Evolutionary conservation across 768 basidiomycete genomes (phyloP), one percentile per base, ranked within the genome.

Genomic region (Lactifluus pinguis): DNA sequence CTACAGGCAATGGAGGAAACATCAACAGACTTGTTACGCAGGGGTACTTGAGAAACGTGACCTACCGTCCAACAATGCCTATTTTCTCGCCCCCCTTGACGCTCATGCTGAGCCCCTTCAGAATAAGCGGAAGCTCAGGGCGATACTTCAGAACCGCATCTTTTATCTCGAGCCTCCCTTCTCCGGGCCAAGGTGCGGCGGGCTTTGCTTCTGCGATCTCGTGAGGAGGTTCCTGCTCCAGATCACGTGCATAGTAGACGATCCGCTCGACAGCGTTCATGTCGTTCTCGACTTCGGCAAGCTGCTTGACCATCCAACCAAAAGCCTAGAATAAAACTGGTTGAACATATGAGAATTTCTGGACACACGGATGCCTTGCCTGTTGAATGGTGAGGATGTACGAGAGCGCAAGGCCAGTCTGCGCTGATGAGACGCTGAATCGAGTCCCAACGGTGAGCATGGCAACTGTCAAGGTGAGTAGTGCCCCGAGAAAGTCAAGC

Each of bases 261-360:
- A 98, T 77, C 29, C 94, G 86, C 70, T 91, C 89, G 8, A 90
- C 87, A n/a, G 84, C 83, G 70, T 92, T 92, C 89, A 95, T 93
- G 72, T 94, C 82, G 71, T 97, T 95, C 72, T 95, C 92, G 11
- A 94, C 86, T 70, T 95, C 92, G 3, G 88, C 85, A 42, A 78
- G 79, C 72, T 90, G 88, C 9, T 87, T 83, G 45, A 88, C 81
- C 71, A 89, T 79, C 84, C 83, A 90, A 21, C 83, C 83, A 65
- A 91, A 88, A 0, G 78, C 65, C 83, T 86, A 61, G 21, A 52
- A 25, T 39, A 62, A 34, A 53, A 44, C 42, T 52, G 1, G 19
- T 17, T 55, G n/a, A 38, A 36, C 57, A 14, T 11, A 39, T 11
- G 3, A 32, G 34, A 4, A 39, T 55, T 4, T 49, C 47, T 29